Evolutionary conservation across 2,329 filamentous ascomycete genomes (phyloP).

Genomic region (Huntiella moniliformis): DNA sequence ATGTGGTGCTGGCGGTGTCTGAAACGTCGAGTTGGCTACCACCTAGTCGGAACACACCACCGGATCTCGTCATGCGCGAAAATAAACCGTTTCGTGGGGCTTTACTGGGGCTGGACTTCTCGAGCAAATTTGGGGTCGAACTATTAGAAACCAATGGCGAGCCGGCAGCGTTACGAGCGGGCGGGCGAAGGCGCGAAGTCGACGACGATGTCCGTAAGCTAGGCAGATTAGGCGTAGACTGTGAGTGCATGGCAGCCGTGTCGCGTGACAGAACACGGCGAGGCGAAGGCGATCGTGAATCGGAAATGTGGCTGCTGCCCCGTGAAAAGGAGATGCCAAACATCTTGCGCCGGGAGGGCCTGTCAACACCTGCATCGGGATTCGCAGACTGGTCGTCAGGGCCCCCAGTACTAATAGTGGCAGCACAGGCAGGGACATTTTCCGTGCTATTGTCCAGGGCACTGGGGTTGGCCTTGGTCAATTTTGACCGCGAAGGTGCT

Average conservation of each 20-base stretch:
- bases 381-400: constrained; percentile 6
- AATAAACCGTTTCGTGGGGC: constrained; percentile 22
- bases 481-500: constrained; percentile 2
- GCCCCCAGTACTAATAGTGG: background rate
- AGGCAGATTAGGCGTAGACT: constrained; percentile 11
- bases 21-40: constrained; percentile 19
- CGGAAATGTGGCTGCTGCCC: constrained; percentile 3
- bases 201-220: constrained; percentile 9
- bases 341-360: constrained; percentile 10
- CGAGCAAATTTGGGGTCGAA: no score
- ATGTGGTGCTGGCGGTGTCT: constrained; percentile 25
- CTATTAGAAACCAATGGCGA: constrained; percentile 1
- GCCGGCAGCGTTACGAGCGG: constrained; percentile 3
- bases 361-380: background rate
- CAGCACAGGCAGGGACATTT: constrained; percentile 3
- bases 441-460: background rate
- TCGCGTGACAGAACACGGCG: constrained; percentile 6
- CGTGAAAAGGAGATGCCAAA: constrained; percentile 11
- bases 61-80: constrained; percentile 29
- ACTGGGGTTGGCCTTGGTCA: background rate
- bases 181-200: constrained; percentile 1
- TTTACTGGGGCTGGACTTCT: no score
- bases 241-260: constrained; percentile 6
- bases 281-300: constrained; percentile 12
- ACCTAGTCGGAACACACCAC: constrained; percentile 24